Conservation (phyloP, 2,329 filamentous ascomycete genomes). For the Fusarium anguioides region DNA sequence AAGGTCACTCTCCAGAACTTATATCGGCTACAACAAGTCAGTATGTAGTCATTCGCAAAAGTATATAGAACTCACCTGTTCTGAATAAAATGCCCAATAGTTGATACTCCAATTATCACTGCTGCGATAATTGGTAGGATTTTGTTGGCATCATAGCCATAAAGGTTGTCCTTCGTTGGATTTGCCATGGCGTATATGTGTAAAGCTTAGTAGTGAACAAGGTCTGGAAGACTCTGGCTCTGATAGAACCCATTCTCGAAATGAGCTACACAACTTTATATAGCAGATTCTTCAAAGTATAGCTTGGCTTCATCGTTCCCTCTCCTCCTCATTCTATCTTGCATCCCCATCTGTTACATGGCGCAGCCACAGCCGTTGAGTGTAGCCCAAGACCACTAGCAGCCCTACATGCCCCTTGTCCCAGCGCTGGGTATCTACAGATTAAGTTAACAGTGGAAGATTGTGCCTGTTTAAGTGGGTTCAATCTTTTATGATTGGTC, state of each 20-base stretch:
- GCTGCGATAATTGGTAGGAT: constrained; percentile 36
- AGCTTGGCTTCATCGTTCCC: background rate
- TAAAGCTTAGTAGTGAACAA: no score
- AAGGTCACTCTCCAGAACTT: constrained; percentile 44
- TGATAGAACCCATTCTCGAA: background rate
- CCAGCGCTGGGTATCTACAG: constrained; percentile 32
- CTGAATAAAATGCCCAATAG: constrained; percentile 31
- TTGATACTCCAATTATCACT: constrained; percentile 33
- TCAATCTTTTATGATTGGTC: background rate
- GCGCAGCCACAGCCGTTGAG: constrained; percentile 20
- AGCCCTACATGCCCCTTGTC: constrained; percentile 15
- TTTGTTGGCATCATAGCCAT: constrained; percentile 42
- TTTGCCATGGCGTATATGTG: constrained; percentile 17
- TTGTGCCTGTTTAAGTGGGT: constrained; percentile 1
- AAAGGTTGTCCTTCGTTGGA: constrained; percentile 38
- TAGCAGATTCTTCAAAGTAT: background rate
- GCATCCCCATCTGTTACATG: constrained; percentile 4
- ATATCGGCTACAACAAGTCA: constrained; percentile 27
- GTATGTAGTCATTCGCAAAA: accelerated
- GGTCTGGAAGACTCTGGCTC: background rate
- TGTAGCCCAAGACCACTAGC: background rate
- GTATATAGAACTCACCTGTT: constrained; percentile 14
- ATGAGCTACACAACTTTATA: background rate
- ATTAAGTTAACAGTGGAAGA: constrained; percentile 17
- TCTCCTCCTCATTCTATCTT: background rate